phyloP scores from a whole-genome alignment of 305 asterid species.

The Nicotiana rustica region DNA sequence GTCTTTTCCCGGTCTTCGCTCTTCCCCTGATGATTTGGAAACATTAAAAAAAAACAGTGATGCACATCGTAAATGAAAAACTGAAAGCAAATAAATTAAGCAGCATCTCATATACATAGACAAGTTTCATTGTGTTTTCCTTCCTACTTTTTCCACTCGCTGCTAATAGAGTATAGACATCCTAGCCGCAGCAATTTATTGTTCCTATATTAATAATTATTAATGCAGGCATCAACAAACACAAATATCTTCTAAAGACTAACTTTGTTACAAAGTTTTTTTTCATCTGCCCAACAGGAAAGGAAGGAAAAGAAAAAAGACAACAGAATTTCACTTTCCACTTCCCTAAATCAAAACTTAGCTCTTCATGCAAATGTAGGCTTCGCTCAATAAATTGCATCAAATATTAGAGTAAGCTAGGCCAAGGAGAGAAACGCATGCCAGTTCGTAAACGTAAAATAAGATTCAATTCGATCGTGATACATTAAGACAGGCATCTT shows the following conservation, averaged over 20 bases:
- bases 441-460: background rate
- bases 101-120: background rate
- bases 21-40: constrained; percentile 55
- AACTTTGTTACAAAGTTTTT: background rate
- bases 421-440: constrained; percentile 1
- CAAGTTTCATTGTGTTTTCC: background rate
- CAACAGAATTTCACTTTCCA: background rate
- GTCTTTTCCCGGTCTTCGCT: constrained; percentile 55
- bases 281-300: background rate
- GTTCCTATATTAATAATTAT: too few relatives aligned
- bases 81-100: background rate
- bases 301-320: background rate
- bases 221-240: background rate
- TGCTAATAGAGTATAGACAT: background rate
- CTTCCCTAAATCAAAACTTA: background rate
- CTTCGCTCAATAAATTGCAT: background rate
- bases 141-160: background rate
- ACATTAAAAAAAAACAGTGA: background rate
- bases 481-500: background rate
- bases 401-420: background rate
- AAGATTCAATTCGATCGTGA: background rate
- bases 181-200: too few relatives aligned
- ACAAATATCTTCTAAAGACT: background rate
- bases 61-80: background rate
- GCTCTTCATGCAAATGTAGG: constrained; percentile 5